A percentile compares a stretch with the other conserved stretches of the same genome.
These are phyloP conservation scores for Cornus florida DNA, from an alignment of 148 eudicot genomes.

Conservation along the genomic window DNA sequence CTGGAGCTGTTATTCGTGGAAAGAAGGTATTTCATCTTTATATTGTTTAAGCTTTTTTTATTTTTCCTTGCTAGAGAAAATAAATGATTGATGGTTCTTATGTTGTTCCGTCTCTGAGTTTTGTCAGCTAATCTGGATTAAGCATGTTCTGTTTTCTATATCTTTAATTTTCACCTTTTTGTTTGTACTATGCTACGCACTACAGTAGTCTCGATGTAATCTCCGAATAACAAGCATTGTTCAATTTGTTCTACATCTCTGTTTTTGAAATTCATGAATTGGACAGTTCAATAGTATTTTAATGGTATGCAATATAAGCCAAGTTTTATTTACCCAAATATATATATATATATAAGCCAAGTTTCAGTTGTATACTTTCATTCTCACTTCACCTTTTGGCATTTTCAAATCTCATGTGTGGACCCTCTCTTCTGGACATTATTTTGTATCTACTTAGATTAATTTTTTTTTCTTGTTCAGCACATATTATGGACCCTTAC, in stretches of 20 bases:
- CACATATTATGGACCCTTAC: no score
- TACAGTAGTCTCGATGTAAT: background rate
- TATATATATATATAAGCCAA: no score
- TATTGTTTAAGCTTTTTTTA: no score
- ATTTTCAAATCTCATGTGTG: background rate
- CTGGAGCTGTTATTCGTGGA: constrained; percentile 49
- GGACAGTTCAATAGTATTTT: background rate
- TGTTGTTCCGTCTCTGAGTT: no score
- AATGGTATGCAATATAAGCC: background rate
- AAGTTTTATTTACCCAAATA: no score
- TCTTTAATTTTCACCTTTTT: background rate
- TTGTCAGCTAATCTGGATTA: background rate
- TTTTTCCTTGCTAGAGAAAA: background rate
- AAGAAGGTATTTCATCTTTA: constrained; percentile 35
- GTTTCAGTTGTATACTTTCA: background rate
- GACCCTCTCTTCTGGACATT: background rate
- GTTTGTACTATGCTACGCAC: background rate
- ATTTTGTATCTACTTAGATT: no score
- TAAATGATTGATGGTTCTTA: no score
- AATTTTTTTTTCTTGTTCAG: no score
- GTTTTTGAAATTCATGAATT: background rate
- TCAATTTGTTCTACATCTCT: background rate
- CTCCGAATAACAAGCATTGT: background rate
- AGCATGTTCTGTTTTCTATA: background rate
- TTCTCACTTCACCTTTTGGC: constrained; percentile 7